phyloP scores from a whole-genome alignment of 805 yeast species.

The Candida manassasensis region DNA sequence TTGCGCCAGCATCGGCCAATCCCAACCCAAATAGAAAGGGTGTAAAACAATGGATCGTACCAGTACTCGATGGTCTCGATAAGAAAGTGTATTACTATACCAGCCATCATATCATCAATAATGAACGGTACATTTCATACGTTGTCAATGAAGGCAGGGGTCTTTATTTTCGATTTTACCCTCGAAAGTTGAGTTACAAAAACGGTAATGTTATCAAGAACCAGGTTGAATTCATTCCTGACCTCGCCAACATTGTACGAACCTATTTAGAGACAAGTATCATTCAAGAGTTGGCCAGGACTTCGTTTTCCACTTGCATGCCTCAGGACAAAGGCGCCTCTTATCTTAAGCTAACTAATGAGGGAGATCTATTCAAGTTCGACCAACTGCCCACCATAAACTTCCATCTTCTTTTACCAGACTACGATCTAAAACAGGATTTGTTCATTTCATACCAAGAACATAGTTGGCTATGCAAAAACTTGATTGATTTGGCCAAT shows the following conservation, averaged over 20 bases:
- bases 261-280: constrained; percentile 13
- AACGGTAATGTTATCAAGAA: background rate
- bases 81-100: constrained; percentile 3
- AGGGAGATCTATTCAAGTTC: constrained; percentile 12
- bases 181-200: constrained; percentile 2
- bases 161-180: background rate
- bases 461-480: constrained; percentile 13
- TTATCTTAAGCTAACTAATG: constrained; percentile 6
- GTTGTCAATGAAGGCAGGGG: constrained; percentile 1
- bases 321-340: no score
- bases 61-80: constrained; percentile 14
- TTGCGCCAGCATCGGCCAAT: background rate
- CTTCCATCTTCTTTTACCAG: constrained; percentile 8
- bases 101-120: constrained; percentile 2
- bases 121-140: constrained; percentile 1
- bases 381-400: constrained; percentile 12
- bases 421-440: constrained; percentile 9
- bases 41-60: constrained; percentile 10
- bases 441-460: constrained; percentile 13
- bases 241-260: constrained; percentile 9
- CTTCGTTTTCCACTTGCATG: no score
- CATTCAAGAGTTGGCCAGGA: constrained; percentile 6
- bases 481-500: constrained; percentile 10
- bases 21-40: background rate
- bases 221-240: background rate